Percentiles rank a stretch among this genome's conserved stretches.
Conservation (phyloP, 73 alveolate genomes). For the Tetrahymena malaccensis region DNA sequence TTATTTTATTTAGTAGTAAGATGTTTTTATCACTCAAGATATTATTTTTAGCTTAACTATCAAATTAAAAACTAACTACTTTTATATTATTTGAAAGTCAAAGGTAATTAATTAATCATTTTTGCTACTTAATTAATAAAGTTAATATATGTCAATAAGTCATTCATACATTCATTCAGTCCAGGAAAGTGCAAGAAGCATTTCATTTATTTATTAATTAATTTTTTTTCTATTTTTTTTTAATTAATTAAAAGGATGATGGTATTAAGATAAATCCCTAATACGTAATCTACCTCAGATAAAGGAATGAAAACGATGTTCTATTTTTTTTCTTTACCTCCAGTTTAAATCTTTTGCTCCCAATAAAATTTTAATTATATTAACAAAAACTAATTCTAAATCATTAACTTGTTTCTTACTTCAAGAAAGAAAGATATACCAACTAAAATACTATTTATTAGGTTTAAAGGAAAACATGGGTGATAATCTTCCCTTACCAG, state of each 20-base stretch:
- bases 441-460: neutral
- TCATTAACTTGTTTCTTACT: neutral
- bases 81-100: neutral
- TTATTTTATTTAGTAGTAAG: neutral
- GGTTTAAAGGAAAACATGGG: neutral
- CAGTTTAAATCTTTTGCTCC: neutral
- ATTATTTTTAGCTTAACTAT: neutral
- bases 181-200: neutral
- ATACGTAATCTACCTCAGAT: neutral
- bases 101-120: neutral
- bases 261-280: neutral
- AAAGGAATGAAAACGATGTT: neutral
- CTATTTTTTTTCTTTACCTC: neutral
- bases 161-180: neutral
- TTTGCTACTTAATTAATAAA: neutral
- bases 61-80: neutral
- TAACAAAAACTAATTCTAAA: neutral
- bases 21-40: neutral
- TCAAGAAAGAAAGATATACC: neutral
- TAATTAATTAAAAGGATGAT: neutral
- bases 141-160: neutral
- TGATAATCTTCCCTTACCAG: conserved; percentile 33
- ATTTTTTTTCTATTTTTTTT: neutral
- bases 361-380: neutral
- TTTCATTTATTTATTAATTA: too few relatives aligned